Evolutionary conservation across 805 yeast species (phyloP), one percentile per base, ranked within the genome.

Genomic region (Metschnikowia aberdeeniae): DNA sequence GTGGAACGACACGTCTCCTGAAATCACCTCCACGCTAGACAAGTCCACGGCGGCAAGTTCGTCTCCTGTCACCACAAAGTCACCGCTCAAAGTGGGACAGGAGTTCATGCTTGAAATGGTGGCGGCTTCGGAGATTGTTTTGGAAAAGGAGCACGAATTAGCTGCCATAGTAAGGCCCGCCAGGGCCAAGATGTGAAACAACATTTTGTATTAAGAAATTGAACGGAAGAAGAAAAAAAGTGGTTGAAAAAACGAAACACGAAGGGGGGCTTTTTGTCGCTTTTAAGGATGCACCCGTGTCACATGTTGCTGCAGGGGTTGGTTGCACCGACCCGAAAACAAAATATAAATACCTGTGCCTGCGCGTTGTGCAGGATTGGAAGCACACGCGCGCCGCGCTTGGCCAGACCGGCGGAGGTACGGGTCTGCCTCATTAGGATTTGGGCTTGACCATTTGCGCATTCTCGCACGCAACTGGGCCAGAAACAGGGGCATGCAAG

Each of bases 81-180:
- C 54, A 41, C 76, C 76, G 24, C 62, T 67, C 47, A 71, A 61
- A 19, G 74, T 70, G n/a, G 69, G 64, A 55, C 76, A 71, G 9
- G 73, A 51, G 48, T 60, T 64, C 43, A 71, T 56, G 42, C 50
- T 54, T 29, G 61, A 46, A 30, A 68, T 54, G 22, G 64, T 72
- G 35, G 70, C 56, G 29, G 73, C 61, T n/a, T 64, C 72, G 20
- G 70, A 61, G 45, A 71, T 60, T 47, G 72, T 67, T 42, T 67
- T 64, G 46, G 67, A 63, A 47, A 66, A 65, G 11, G 74, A 68
- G 55, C 76, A 71, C n/a, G 60, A 49, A 43, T 49, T 45, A 26
- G 48, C 36, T 12, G 47, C 30, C 9, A 47, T 13, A 10, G 49
- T 32, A 31, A 49, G 47, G 11, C 43, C 49, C 20, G 48, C 54